phyloP scores from a whole-genome alignment of 768 basidiomycete genomes.

The Rubroboletus pulcherrimus region DNA sequence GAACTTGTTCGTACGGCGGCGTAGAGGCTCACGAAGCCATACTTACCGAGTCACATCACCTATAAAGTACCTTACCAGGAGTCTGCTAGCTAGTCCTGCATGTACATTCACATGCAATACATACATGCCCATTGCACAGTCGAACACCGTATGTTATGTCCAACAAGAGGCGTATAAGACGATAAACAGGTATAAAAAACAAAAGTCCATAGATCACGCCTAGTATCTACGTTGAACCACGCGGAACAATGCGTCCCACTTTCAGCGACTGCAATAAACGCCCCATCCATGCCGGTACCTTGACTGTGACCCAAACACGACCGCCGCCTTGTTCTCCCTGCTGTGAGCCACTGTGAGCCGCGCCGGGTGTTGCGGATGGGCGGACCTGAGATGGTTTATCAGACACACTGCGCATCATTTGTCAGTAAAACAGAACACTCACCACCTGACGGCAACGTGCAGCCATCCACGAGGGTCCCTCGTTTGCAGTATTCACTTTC shows the following conservation, averaged over 20 bases:
- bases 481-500: neutral
- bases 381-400: neutral
- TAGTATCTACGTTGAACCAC: neutral
- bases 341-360: neutral
- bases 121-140: too few species aligned
- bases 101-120: neutral
- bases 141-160: too few species aligned
- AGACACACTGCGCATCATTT: neutral
- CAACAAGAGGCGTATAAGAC: neutral
- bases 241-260: neutral
- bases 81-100: neutral
- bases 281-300: neutral
- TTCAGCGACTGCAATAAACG: neutral
- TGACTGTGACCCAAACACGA: neutral
- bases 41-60: neutral
- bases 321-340: neutral
- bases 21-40: neutral
- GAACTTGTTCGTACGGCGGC: slow-evolving; percentile 12
- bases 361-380: too few species aligned
- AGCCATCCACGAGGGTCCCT: neutral
- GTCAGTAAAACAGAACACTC: neutral
- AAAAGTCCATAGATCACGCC: neutral
- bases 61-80: neutral
- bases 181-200: neutral
- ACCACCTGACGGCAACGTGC: neutral